Evolutionary conservation across 257 asterid species (phyloP), one percentile per base, ranked within the genome.

Genomic region (Anisodus acutangulus): DNA sequence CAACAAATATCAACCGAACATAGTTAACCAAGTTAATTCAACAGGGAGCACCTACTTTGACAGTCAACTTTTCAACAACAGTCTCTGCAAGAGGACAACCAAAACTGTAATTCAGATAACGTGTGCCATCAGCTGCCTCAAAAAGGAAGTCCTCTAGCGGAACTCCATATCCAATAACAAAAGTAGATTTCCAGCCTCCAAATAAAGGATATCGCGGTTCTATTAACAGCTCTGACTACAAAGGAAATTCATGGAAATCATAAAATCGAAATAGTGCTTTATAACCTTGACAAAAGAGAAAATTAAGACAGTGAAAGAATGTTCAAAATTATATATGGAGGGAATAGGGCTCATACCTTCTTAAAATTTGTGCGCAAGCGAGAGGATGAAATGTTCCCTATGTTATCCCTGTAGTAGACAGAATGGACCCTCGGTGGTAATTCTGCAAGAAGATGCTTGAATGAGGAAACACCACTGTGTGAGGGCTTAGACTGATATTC

Each of bases 151-250:
- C 98, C 83, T 95, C 92, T 60, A 97, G 88, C 19, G 98, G 99
- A 84, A 94, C 93, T 55, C 93, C 99, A 47, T 96, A 96, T 87
- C 99, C 99, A 82, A 96, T 84, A 86, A 92, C 79, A 89, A 94
- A 96, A 78, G 97, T 93, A 83, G 99, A 90, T 93, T 93, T 97
- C 99, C 99, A 97, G 85, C 99, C 99, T 63, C 99, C 99, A 90
- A 97, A 92, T 88, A 97, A 85, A 82, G 99, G 99, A 87, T 97
- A 97, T 31, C 98, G 94, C 53, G 99, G 99, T 87, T 95, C 98
- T 78, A 97, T 93, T 58, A 93, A 87, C 89, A 97, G 87, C 90
- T 97, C 99, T 5, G 99, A 93, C 98, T 94, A 95, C 91, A 90
- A 76, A 80, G 49, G 53, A 69, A 82, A 69, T 51, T 53, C 82